Percentiles rank a stretch among this genome's conserved stretches.
Evolutionary conservation across 345 rosid species (phyloP).

Genomic region (Laguncularia racemosa): DNA sequence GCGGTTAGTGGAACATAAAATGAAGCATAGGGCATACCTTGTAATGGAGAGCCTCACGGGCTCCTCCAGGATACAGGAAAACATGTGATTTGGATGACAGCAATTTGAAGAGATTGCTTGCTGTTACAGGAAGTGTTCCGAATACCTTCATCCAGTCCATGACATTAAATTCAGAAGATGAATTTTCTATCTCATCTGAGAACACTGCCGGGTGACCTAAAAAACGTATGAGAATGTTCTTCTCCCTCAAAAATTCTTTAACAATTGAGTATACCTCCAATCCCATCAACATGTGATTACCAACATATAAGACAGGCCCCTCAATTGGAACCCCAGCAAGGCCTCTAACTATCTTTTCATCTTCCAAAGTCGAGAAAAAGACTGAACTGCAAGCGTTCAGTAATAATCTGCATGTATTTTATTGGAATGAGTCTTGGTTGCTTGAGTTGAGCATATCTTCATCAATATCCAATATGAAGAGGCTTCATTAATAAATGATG

Average conservation of each 20-base stretch:
- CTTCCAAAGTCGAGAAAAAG: constrained; percentile 44
- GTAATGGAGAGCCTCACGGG: constrained; percentile 62
- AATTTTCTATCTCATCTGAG: constrained; percentile 10
- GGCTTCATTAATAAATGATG: too few species aligned
- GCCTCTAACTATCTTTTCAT: constrained; percentile 43
- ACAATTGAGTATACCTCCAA: constrained; percentile 29
- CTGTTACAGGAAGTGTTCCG: constrained; percentile 75
- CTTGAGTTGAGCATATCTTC: too few species aligned
- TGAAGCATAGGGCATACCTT: constrained; percentile 6
- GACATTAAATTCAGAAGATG: constrained; percentile 13
- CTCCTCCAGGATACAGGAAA: constrained; percentile 70
- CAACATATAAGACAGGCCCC: constrained; percentile 50
- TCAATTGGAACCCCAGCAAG: constrained; percentile 48
- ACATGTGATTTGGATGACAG: too few species aligned
- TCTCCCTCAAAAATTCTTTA: constrained; percentile 23
- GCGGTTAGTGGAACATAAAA: too few species aligned
- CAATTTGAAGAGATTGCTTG: constrained; percentile 51
- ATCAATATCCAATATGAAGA: too few species aligned
- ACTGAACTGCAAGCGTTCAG: constrained; percentile 17
- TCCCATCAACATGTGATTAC: constrained; percentile 55
- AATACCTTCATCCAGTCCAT: constrained; percentile 38
- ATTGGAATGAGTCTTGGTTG: neutral
- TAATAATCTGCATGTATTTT: constrained; percentile 7
- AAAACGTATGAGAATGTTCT: constrained; percentile 39
- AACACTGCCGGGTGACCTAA: constrained; percentile 41